A percentile compares a stretch with the other conserved stretches of the same genome.
Evolutionary conservation across 2,329 filamentous ascomycete genomes (phyloP).

Genomic region (Dothidotthia symphoricarpi): DNA sequence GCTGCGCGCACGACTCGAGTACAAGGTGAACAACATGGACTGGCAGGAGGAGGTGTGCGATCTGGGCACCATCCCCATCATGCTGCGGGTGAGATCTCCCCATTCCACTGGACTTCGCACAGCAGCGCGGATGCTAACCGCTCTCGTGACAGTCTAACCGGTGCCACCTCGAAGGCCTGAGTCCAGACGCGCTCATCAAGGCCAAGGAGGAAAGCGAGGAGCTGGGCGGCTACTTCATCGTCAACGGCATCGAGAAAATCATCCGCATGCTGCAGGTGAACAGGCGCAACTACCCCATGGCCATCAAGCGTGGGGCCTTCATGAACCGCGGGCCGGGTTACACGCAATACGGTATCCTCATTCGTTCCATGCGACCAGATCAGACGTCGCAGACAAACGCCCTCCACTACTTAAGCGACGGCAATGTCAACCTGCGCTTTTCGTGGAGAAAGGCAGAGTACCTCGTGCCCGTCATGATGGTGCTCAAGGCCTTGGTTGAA

Average conservation of each 20-base stretch:
- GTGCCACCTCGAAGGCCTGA: slow-evolving; percentile 85
- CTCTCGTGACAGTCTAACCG: slow-evolving; percentile 66
- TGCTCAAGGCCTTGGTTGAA: slow-evolving; percentile 89
- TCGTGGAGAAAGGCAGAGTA: slow-evolving; percentile 98
- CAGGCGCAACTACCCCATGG: slow-evolving; percentile 90
- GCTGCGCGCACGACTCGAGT: slow-evolving; percentile 79
- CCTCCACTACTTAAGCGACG: slow-evolving; percentile 90
- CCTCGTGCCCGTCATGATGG: slow-evolving; percentile 94
- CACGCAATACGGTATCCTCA: slow-evolving; percentile 84
- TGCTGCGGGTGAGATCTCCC: slow-evolving; percentile 69
- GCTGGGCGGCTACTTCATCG: slow-evolving; percentile 92
- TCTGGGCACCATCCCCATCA: slow-evolving; percentile 84
- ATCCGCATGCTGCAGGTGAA: slow-evolving; percentile 89
- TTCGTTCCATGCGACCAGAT: slow-evolving; percentile 91
- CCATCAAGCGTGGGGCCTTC: slow-evolving; percentile 88
- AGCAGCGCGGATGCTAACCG: slow-evolving; percentile 23
- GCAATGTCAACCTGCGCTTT: slow-evolving; percentile 95
- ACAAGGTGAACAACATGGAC: slow-evolving; percentile 81
- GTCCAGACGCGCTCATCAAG: slow-evolving; percentile 77
- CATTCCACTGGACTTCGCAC: slow-evolving; percentile 10
- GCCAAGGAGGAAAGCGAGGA: slow-evolving; percentile 96
- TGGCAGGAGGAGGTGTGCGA: slow-evolving; percentile 80
- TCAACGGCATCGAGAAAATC: slow-evolving; percentile 97
- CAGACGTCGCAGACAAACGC: slow-evolving; percentile 98
- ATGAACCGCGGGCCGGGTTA: slow-evolving; percentile 82